A percentile compares a stretch with the other conserved stretches of the same genome.
Evolutionary conservation across 768 basidiomycete species (phyloP).

Genomic region (Trametes cinnabarina): DNA sequence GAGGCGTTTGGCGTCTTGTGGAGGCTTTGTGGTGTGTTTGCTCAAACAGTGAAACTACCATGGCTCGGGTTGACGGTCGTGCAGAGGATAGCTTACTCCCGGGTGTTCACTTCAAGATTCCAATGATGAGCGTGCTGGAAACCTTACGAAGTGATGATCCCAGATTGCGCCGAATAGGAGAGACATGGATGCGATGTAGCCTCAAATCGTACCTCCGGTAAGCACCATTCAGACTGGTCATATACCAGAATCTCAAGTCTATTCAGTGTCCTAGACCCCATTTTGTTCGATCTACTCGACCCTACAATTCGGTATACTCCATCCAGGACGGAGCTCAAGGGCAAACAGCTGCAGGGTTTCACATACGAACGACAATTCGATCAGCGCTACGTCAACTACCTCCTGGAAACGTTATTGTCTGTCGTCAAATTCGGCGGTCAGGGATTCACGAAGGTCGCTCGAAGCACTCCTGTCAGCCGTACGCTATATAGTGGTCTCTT

Average conservation of each 20-base stretch:
- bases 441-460: slow-evolving; percentile 76
- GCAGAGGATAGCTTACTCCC: slow-evolving; percentile 80
- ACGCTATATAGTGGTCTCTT: slow-evolving; percentile 63
- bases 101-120: slow-evolving; percentile 79
- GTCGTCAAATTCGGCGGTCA: slow-evolving; percentile 87
- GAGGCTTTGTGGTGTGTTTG: slow-evolving; percentile 72
- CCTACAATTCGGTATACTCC: slow-evolving; percentile 58
- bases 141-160: slow-evolving; percentile 77
- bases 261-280: slow-evolving; percentile 82
- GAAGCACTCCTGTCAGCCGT: slow-evolving; percentile 59
- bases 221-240: slow-evolving; percentile 3
- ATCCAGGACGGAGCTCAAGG: slow-evolving; percentile 51
- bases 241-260: slow-evolving; percentile 3
- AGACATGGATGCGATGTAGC: slow-evolving; percentile 97
- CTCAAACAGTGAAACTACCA: neutral
- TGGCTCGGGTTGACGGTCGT: slow-evolving; percentile 8
- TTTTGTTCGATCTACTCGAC: slow-evolving; percentile 74
- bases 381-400: slow-evolving; percentile 65
- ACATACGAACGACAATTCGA: slow-evolving; percentile 76
- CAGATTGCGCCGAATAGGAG: slow-evolving; percentile 70
- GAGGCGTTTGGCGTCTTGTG: slow-evolving; percentile 93
- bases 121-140: slow-evolving; percentile 86
- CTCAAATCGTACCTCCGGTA: slow-evolving; percentile 90
- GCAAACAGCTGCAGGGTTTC: slow-evolving; percentile 65
- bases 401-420: slow-evolving; percentile 74